A percentile compares a stretch with the other conserved stretches of the same genome.
phyloP scores from a whole-genome alignment of 2,329 filamentous ascomycete genomes.

The Monosporascus sp. region DNA sequence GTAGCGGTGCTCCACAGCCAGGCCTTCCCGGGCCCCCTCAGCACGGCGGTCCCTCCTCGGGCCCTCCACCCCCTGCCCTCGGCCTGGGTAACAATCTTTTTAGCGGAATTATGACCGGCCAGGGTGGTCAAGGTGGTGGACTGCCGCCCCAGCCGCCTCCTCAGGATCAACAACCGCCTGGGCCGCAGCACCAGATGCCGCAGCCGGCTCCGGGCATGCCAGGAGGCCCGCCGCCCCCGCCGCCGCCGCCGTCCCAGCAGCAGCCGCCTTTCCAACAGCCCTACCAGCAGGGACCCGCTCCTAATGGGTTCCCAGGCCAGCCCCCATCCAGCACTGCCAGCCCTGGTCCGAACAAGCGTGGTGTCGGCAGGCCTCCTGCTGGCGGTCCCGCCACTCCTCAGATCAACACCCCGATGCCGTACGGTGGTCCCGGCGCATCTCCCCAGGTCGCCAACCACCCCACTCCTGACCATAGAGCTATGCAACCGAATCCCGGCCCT shows the following conservation, averaged over 20 bases:
- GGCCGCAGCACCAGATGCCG: slow-evolving; percentile 58
- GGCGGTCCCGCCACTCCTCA: slow-evolving; percentile 80
- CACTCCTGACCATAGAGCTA: slow-evolving; percentile 60
- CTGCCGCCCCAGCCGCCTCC: slow-evolving; percentile 65
- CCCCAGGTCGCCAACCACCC: slow-evolving; percentile 79
- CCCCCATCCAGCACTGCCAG: slow-evolving; percentile 80
- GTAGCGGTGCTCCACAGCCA: slow-evolving; percentile 53
- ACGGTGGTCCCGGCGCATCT: slow-evolving; percentile 75
- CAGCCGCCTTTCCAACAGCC: slow-evolving; percentile 68
- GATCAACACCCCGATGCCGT: slow-evolving; percentile 81
- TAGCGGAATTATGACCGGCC: slow-evolving; percentile 90
- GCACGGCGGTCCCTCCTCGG: slow-evolving; percentile 64
- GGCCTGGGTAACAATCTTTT: slow-evolving; percentile 91
- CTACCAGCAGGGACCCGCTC: slow-evolving; percentile 52
- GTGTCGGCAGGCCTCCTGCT: slow-evolving; percentile 60
- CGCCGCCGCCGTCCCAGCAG: slow-evolving; percentile 56
- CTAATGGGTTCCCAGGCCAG: slow-evolving; percentile 73
- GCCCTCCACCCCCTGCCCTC: slow-evolving; percentile 79
- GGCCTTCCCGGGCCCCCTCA: slow-evolving; percentile 64
- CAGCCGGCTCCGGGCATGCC: slow-evolving; percentile 68
- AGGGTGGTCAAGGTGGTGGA: slow-evolving; percentile 74
- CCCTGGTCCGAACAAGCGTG: slow-evolving; percentile 70
- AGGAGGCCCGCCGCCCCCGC: slow-evolving; percentile 43
- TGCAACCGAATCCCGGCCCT: slow-evolving; percentile 42
- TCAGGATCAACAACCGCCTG: slow-evolving; percentile 53